Conservation (phyloP, 75 land plant species). For the Cunninghamia lanceolata region DNA sequence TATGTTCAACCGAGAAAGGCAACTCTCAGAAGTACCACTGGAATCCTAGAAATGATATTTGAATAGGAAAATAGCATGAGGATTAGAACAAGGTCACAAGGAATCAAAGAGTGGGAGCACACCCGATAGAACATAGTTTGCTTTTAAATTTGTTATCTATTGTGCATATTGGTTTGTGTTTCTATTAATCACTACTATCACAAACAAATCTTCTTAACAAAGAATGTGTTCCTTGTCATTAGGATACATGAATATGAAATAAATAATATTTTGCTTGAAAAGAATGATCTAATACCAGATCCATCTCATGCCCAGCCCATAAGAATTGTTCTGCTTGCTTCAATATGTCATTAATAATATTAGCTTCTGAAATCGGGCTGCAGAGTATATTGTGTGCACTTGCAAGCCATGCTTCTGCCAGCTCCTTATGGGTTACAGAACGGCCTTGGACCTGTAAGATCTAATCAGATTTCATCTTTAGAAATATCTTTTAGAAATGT, state of each 20-base stretch:
- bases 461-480: not conserved
- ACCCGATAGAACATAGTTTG: not conserved
- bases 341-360: constrained; percentile 36
- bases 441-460: constrained; percentile 62
- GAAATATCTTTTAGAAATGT: not conserved
- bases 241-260: not conserved
- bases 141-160: not conserved
- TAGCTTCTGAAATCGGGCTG: constrained; percentile 31
- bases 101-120: not conserved
- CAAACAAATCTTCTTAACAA: not conserved
- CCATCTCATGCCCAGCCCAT: constrained; percentile 97
- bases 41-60: not conserved
- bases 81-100: not conserved
- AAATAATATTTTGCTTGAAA: not conserved
- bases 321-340: constrained; percentile 86
- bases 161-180: not conserved
- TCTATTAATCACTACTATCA: not conserved
- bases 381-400: constrained; percentile 27
- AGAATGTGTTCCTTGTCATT: not conserved
- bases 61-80: not conserved
- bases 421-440: constrained; percentile 30
- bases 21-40: not conserved
- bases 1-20: not conserved
- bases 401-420: constrained; percentile 75
- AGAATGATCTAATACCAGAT: constrained; percentile 37